phyloP scores from a whole-genome alignment of 257 asterid species.

The Fraxinus excelsior region DNA sequence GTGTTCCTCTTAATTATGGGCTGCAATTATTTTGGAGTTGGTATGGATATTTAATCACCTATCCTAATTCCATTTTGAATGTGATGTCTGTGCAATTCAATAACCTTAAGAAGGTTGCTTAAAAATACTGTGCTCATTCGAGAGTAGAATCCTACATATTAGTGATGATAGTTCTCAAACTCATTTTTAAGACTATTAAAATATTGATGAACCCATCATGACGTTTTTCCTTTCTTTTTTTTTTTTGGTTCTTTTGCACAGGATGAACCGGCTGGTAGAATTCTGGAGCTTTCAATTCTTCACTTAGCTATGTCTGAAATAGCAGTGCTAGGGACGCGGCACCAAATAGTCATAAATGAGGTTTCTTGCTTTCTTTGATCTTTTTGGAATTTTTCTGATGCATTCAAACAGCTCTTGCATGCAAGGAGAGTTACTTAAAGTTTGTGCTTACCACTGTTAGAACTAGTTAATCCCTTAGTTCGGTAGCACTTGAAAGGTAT shows the following conservation, averaged over 20 bases:
- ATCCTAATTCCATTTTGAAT: too few relatives aligned
- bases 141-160: not conserved
- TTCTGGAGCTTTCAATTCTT: conserved; percentile 84
- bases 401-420: not conserved
- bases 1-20: too few relatives aligned
- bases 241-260: conserved; percentile 24
- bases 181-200: not conserved
- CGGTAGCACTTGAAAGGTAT: not conserved
- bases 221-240: conserved; percentile 5
- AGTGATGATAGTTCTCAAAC: not conserved
- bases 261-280: conserved; percentile 83
- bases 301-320: conserved; percentile 97
- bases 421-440: too few relatives aligned
- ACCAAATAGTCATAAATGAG: conserved; percentile 93
- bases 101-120: not conserved
- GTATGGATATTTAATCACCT: too few relatives aligned
- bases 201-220: not conserved
- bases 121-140: not conserved
- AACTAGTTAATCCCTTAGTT: not conserved
- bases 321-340: conserved; percentile 75
- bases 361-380: conserved; percentile 35
- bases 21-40: too few relatives aligned
- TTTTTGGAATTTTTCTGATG: not conserved
- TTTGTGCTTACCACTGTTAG: not conserved
- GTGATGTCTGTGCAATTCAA: too few relatives aligned